Evolutionary conservation across 2,329 filamentous ascomycete species (phyloP).

Genomic region (Penicillium sp.): DNA sequence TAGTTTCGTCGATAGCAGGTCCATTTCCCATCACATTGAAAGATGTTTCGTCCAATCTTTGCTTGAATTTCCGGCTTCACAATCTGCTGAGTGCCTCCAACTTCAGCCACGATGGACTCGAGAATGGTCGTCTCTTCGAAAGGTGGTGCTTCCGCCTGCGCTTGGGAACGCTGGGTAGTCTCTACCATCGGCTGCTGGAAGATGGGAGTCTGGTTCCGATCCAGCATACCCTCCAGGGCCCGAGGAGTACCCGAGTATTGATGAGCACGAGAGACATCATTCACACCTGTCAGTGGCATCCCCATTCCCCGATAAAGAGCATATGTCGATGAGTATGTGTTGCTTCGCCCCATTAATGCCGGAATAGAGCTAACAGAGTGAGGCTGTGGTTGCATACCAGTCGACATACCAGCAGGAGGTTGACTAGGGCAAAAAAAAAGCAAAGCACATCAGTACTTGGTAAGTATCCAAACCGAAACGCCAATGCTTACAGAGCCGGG

Average conservation of each 20-base stretch:
- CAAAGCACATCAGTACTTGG: slow-evolving; percentile 12
- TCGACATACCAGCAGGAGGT: slow-evolving; percentile 45
- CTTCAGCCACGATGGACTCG: slow-evolving; percentile 32
- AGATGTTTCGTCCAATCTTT: slow-evolving; percentile 85
- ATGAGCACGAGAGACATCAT: slow-evolving; percentile 32
- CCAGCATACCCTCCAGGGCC: slow-evolving; percentile 29
- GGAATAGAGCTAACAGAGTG: slow-evolving; percentile 27
- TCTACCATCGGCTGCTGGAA: slow-evolving; percentile 32
- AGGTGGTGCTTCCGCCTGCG: slow-evolving; percentile 36
- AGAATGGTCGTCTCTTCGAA: slow-evolving; percentile 39
- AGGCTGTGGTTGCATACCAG: slow-evolving; percentile 30
- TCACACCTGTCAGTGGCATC: slow-evolving; percentile 28
- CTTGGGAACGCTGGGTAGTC: slow-evolving; percentile 15
- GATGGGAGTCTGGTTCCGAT: slow-evolving; percentile 27
- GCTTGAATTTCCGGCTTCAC: slow-evolving; percentile 71
- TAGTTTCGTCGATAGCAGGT: slow-evolving; percentile 91
- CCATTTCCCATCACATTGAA: slow-evolving; percentile 74
- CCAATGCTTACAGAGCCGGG: slow-evolving; percentile 37
- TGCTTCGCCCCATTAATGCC: slow-evolving; percentile 37
- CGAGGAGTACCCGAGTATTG: slow-evolving; percentile 33
- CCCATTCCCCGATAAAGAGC: slow-evolving; percentile 30
- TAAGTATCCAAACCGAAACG: neutral
- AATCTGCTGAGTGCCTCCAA: slow-evolving; percentile 30
- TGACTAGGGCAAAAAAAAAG: slow-evolving; percentile 35
- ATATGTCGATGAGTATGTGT: slow-evolving; percentile 34